phyloP scores from a whole-genome alignment of 139 green algal species.

The Penium margaritaceum region DNA sequence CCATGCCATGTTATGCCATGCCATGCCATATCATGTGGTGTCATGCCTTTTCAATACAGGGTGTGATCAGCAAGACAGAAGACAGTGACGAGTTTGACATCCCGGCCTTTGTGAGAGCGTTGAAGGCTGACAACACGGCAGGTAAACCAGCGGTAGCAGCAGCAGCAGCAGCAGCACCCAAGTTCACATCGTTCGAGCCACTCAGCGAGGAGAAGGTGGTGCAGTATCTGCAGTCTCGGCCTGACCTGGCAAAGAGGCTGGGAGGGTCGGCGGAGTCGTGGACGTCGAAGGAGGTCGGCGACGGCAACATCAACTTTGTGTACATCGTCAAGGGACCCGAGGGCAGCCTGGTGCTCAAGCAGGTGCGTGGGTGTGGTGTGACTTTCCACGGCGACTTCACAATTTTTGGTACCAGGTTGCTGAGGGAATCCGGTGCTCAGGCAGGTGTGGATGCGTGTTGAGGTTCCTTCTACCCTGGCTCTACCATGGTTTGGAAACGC shows the following conservation, averaged over 20 bases:
- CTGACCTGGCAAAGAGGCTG: conserved; percentile 29
- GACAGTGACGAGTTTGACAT: conserved; percentile 53
- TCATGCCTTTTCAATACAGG: too few species aligned
- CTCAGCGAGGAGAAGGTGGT: neutral
- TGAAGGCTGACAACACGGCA: too few species aligned
- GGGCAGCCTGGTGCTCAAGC: conserved; percentile 40
- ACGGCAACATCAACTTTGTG: conserved; percentile 99
- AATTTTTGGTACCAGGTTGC: too few species aligned
- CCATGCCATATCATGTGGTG: conserved; percentile 29
- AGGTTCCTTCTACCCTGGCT: too few species aligned
- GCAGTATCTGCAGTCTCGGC: neutral
- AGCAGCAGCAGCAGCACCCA: too few species aligned
- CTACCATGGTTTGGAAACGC: too few species aligned
- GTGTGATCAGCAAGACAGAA: conserved; percentile 59
- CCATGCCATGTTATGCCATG: neutral
- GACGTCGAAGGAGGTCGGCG: conserved; percentile 72
- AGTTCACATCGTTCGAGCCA: too few species aligned
- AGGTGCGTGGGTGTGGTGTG: conserved; percentile 83
- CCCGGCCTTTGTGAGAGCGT: too few species aligned
- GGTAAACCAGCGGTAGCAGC: too few species aligned
- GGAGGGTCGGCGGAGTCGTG: conserved; percentile 34
- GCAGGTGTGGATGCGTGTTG: too few species aligned
- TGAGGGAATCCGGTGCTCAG: too few species aligned
- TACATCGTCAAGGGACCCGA: conserved; percentile 79
- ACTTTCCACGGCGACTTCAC: too few species aligned